Percentiles rank a stretch among this genome's conserved stretches.
phyloP scores from a whole-genome alignment of 352 stramenopile genomes.

The Pythium graminicola region DNA sequence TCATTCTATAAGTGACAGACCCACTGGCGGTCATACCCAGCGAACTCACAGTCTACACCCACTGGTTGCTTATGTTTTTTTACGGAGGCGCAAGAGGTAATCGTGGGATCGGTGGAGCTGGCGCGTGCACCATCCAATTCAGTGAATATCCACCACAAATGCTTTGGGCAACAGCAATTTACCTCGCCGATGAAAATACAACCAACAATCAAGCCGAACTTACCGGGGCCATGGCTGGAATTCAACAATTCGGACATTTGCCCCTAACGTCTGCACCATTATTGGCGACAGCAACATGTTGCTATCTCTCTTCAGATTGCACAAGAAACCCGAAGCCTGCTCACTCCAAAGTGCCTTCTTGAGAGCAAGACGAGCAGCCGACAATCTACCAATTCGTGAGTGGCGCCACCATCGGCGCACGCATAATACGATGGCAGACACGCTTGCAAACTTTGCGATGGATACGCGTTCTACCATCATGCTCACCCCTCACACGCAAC shows the following conservation, averaged over 20 bases:
- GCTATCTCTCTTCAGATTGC: background rate
- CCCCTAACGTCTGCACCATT: background rate
- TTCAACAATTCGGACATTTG: background rate
- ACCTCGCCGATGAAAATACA: background rate
- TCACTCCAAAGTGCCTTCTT: background rate
- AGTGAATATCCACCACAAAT: background rate
- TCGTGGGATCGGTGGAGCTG: background rate
- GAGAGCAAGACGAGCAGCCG: background rate
- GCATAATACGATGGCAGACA: background rate
- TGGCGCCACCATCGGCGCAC: background rate
- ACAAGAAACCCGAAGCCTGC: background rate
- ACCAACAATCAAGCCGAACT: background rate
- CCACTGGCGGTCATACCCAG: background rate
- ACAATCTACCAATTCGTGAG: background rate
- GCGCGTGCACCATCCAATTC: background rate
- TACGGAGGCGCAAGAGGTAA: background rate
- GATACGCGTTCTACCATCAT: too few species aligned
- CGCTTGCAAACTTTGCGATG: background rate
- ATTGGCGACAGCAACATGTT: background rate
- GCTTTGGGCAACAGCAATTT: background rate
- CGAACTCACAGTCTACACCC: background rate
- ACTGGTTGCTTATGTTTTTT: background rate
- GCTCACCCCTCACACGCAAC: too few species aligned
- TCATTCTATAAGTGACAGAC: background rate
- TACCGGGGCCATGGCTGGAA: background rate